These are phyloP conservation scores for Mucor piriformis DNA, from an alignment of 371 early-diverging fungal species.

Conservation along the genomic window DNA sequence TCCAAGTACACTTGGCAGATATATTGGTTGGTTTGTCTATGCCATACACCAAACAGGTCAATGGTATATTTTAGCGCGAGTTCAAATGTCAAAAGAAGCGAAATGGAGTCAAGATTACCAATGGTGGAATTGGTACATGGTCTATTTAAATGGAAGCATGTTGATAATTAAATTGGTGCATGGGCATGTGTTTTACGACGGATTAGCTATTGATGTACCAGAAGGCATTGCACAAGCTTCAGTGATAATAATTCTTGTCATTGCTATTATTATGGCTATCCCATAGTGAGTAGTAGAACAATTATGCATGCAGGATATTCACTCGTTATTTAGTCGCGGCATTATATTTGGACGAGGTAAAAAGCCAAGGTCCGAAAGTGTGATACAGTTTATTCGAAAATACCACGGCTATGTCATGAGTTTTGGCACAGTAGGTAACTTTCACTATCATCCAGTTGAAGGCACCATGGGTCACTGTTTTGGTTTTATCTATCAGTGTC, in stretches of 20 bases:
- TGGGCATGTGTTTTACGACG: constrained; percentile 42
- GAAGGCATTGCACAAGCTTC: constrained; percentile 47
- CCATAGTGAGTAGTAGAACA: constrained; percentile 26
- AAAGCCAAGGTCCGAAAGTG: constrained; percentile 20
- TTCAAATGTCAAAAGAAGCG: constrained; percentile 23
- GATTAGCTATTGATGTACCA: constrained; percentile 41
- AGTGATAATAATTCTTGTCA: constrained; percentile 41
- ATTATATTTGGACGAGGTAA: constrained; percentile 35
- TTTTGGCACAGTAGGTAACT: constrained; percentile 46
- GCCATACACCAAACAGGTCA: constrained; percentile 41
- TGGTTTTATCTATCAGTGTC: constrained; percentile 46
- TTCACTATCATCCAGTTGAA: constrained; percentile 53
- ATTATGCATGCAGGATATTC: background rate
- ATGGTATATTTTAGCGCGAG: constrained; percentile 34
- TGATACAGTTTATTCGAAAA: constrained; percentile 38
- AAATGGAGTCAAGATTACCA: constrained; percentile 34
- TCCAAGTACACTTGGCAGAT: constrained; percentile 23
- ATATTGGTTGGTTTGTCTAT: constrained; percentile 38
- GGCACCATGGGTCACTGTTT: constrained; percentile 44
- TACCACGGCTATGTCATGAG: constrained; percentile 53
- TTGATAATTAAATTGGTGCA: constrained; percentile 37
- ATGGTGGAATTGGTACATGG: constrained; percentile 52
- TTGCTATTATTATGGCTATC: constrained; percentile 45
- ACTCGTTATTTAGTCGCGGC: constrained; percentile 34
- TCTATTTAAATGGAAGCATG: constrained; percentile 43